Percentiles rank a stretch among this genome's conserved stretches.
Evolutionary conservation across 2,329 filamentous ascomycete species (phyloP).

Genomic region (Graphiopsis chlorocephala): DNA sequence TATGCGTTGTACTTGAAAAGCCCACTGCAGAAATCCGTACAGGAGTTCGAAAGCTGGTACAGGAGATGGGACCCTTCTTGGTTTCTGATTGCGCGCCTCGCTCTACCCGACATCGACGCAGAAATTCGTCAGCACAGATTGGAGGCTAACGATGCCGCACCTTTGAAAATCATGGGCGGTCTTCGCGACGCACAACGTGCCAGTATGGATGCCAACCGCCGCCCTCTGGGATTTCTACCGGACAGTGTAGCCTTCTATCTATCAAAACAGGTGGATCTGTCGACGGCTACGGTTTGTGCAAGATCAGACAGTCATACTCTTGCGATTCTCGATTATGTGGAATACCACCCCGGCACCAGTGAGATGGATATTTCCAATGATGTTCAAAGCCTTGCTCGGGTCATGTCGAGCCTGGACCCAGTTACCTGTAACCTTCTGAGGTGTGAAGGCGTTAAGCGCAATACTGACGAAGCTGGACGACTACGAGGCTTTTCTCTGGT

Average conservation of each 20-base stretch:
- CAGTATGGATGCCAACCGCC: neutral
- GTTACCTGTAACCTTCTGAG: neutral
- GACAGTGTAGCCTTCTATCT: neutral
- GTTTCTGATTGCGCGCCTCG: conserved; percentile 33
- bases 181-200: neutral
- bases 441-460: neutral
- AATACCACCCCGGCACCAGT: neutral
- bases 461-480: neutral
- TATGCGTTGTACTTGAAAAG: neutral
- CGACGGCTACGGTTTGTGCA: neutral
- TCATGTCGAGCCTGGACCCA: neutral
- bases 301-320: neutral
- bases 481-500: neutral
- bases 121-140: neutral
- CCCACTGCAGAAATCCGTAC: conserved; percentile 21
- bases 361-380: neutral
- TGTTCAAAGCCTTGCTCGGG: neutral
- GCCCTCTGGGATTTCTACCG: neutral
- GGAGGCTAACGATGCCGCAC: neutral
- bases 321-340: neutral
- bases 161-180: neutral
- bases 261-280: neutral
- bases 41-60: conserved; percentile 36
- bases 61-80: conserved; percentile 35
- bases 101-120: neutral